These are phyloP conservation scores for Hypomontagnella submonticulosa DNA, from an alignment of 495 filamentous ascomycete genomes.

Conservation along the genomic window DNA sequence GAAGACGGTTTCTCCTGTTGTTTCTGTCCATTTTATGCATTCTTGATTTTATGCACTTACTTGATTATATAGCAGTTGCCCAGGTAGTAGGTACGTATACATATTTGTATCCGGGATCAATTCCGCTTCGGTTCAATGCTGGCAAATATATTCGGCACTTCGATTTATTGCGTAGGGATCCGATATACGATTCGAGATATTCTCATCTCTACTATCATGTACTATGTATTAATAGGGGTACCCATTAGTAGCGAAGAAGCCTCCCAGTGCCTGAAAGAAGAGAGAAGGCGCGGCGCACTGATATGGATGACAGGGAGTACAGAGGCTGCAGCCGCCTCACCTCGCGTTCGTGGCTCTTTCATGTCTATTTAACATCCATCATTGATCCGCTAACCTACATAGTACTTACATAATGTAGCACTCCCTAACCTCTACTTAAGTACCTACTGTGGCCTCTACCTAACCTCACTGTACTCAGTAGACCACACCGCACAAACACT, in stretches of 20 bases:
- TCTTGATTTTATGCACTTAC: slow-evolving; percentile 2
- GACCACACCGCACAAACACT: slow-evolving; percentile 1
- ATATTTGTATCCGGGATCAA: no score
- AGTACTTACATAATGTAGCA: no score
- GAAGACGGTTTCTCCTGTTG: slow-evolving; percentile 2
- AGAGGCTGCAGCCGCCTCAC: slow-evolving; percentile 4
- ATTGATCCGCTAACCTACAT: no score
- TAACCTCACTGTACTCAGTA: background rate
- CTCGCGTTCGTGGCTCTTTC: background rate
- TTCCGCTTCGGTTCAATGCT: no score
- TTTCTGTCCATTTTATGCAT: background rate
- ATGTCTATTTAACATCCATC: no score
- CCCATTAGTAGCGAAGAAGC: background rate
- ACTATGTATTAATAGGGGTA: no score
- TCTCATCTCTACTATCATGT: no score
- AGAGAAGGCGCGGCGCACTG: background rate
- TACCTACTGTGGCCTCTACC: no score
- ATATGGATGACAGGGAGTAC: background rate
- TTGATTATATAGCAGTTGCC: background rate
- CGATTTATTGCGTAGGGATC: no score
- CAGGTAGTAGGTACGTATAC: no score
- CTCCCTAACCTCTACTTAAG: background rate
- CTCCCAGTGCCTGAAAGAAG: background rate
- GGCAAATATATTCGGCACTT: no score
- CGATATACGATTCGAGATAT: no score